These are phyloP conservation scores for Volvariella surrecta DNA, from an alignment of 1,284 basidiomycete genomes.

Conservation along the genomic window DNA sequence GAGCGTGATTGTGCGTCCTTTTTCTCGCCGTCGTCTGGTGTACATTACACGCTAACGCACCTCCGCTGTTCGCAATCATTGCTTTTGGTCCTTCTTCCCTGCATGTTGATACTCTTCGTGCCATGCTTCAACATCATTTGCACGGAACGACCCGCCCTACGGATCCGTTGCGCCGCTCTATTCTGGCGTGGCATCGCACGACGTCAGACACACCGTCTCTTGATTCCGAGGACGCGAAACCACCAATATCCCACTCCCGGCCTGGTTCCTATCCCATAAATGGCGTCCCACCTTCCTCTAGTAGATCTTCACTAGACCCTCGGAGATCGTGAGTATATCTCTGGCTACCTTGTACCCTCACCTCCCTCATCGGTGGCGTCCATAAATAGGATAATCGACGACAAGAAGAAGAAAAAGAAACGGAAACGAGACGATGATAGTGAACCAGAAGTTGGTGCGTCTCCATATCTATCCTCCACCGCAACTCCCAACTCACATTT, in stretches of 20 bases:
- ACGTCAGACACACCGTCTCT: conserved; percentile 41
- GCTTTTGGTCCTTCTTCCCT: conserved; percentile 10
- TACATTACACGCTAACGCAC: conserved; percentile 14
- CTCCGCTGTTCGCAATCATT: conserved; percentile 9
- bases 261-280: conserved; percentile 27
- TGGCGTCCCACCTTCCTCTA: conserved; percentile 26
- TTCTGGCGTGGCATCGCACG: conserved; percentile 2
- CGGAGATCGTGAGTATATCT: conserved; percentile 24
- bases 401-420: conserved; percentile 81
- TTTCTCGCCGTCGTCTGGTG: too few relatives aligned
- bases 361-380: conserved; percentile 5
- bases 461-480: conserved; percentile 1
- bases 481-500: conserved; percentile 6
- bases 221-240: conserved; percentile 37
- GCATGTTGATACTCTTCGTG: conserved; percentile 1
- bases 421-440: conserved; percentile 71
- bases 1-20: conserved; percentile 60
- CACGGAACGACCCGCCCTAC: too few relatives aligned
- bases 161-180: too few relatives aligned
- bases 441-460: conserved; percentile 54
- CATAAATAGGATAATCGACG: conserved; percentile 23
- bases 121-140: too few relatives aligned
- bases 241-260: conserved; percentile 20
- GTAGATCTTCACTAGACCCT: conserved; percentile 31
- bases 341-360: conserved; percentile 1